Evolutionary conservation across 495 filamentous ascomycete genomes (phyloP).

Genomic region (Hypoxylon subgilvum): DNA sequence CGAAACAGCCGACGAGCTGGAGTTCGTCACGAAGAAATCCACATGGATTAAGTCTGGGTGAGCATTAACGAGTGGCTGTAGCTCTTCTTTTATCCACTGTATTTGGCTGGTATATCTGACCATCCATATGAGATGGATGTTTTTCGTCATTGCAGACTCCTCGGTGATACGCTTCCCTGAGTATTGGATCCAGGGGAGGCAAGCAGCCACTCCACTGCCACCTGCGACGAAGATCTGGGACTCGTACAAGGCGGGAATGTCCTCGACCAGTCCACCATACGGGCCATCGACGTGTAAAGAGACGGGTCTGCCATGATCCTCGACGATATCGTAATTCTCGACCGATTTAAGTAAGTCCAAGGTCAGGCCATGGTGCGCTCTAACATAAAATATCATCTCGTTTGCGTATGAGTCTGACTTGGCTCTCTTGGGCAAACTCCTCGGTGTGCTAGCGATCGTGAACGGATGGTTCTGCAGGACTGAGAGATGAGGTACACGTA

Average conservation of each 20-base stretch:
- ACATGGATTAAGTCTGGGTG: slow-evolving; percentile 26
- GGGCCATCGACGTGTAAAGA: slow-evolving; percentile 75
- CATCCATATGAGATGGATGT: slow-evolving; percentile 76
- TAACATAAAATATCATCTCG: slow-evolving; percentile 31
- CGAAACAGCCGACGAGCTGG: slow-evolving; percentile 3
- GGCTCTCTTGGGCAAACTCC: slow-evolving; percentile 13
- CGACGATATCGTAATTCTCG: slow-evolving; percentile 12
- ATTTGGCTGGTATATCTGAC: slow-evolving; percentile 55
- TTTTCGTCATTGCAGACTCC: slow-evolving; percentile 70
- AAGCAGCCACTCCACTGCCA: slow-evolving; percentile 77
- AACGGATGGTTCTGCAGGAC: slow-evolving; percentile 76
- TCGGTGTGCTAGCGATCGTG: slow-evolving; percentile 74
- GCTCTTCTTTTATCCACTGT: slow-evolving; percentile 31
- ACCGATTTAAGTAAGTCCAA: slow-evolving; percentile 27
- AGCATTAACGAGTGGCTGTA: slow-evolving; percentile 12
- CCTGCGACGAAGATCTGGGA: slow-evolving; percentile 76
- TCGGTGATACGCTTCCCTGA: slow-evolving; percentile 75
- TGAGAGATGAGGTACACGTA: slow-evolving; percentile 72
- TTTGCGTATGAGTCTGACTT: slow-evolving; percentile 12
- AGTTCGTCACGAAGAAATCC: slow-evolving; percentile 25
- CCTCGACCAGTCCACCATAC: slow-evolving; percentile 76
- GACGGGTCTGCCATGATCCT: slow-evolving; percentile 56
- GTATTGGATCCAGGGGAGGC: slow-evolving; percentile 71
- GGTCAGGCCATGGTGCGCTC: slow-evolving; percentile 29
- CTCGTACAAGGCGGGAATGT: slow-evolving; percentile 63